A percentile compares a stretch with the other conserved stretches of the same genome.
These are phyloP conservation scores for Gardenia jasminoides DNA, from an alignment of 257 asterid species.

Conservation along the genomic window DNA sequence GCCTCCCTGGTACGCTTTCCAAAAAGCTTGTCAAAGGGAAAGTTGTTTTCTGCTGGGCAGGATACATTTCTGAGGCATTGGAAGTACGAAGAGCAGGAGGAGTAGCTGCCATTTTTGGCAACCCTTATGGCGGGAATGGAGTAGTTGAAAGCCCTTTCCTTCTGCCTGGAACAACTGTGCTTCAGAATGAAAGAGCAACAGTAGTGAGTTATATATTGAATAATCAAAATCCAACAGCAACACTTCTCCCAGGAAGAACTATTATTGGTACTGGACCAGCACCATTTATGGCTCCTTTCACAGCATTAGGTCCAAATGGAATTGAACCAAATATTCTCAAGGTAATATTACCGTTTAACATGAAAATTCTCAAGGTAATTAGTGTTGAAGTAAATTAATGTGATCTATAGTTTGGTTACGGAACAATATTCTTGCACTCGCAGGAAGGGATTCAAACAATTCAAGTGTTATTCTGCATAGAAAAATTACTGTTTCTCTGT, in stretches of 20 bases:
- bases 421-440: too few species aligned
- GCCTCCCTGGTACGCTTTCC: constrained; percentile 44
- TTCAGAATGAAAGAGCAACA: constrained; percentile 6
- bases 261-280: constrained; percentile 34
- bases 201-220: constrained; percentile 21
- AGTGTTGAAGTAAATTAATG: too few species aligned
- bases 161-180: constrained; percentile 27
- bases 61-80: constrained; percentile 13
- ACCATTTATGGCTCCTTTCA: constrained; percentile 44
- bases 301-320: constrained; percentile 32
- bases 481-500: too few species aligned
- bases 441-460: too few species aligned
- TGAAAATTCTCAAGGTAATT: too few species aligned
- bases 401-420: too few species aligned
- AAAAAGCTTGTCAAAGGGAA: constrained; percentile 39
- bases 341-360: not conserved
- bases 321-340: constrained; percentile 42
- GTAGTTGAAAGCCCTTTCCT: constrained; percentile 24
- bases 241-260: constrained; percentile 27
- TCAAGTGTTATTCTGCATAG: too few species aligned
- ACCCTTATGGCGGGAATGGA: constrained; percentile 18
- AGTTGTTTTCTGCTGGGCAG: constrained; percentile 39
- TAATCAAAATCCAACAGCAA: constrained; percentile 24
- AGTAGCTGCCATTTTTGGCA: constrained; percentile 40
- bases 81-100: constrained; percentile 58